Base-by-base conservation (phyloP, 345 rosid genomes). In the Toxicodendron radicans region DNA sequence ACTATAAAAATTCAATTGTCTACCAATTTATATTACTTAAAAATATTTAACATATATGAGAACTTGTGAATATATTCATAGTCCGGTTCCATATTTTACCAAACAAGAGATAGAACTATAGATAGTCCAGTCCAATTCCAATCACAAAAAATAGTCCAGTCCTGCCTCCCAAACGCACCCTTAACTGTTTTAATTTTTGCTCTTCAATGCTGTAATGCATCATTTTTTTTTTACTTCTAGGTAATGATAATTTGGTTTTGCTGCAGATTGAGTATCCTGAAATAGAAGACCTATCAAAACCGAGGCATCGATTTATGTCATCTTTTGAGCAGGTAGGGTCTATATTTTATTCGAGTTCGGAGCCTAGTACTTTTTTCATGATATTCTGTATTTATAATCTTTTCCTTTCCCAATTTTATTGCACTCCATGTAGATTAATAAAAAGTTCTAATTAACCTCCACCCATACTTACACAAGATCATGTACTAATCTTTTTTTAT, bases 301-400 rank as follows among this genome's bases (percentile, higher is more conserved):
- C 98, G 14, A 88, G 94, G 73, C 97, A 91, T 69, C 90, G 98
- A 63, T 93, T 95, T 78, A 95, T 95, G 99, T 95, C 99, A 45
- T 88, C 99, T 49, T 90, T 73, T 83, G 97, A 95, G 86, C 98
- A 95, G 98, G 99, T 89, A 70, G 18, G 80, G 45, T 41, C 10
- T 14, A 3, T 53, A 51, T 35, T 59, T 33, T n/a, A 23, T 33
- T 60, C 38, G 56, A n/a, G 66, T 53, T 14, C 27, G 0, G 18
- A 58, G 4, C 68, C 12, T 14, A 7, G 16, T 5, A 14, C 60
- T 14, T 43, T 58, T 67, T 8, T 54, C 23, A 53, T 46, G 35
- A 21, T 66, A 30, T 45, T 52, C 30, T 27, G 2, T 27, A 27
- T 58, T 58, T 27, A 45, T 46, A 33, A 20, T 58, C 14, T 6